Percentiles rank a stretch among this genome's conserved stretches.
These are phyloP conservation scores for Thielaviopsis musarum DNA, from an alignment of 2,329 filamentous ascomycete genomes.

Conservation along the genomic window DNA sequence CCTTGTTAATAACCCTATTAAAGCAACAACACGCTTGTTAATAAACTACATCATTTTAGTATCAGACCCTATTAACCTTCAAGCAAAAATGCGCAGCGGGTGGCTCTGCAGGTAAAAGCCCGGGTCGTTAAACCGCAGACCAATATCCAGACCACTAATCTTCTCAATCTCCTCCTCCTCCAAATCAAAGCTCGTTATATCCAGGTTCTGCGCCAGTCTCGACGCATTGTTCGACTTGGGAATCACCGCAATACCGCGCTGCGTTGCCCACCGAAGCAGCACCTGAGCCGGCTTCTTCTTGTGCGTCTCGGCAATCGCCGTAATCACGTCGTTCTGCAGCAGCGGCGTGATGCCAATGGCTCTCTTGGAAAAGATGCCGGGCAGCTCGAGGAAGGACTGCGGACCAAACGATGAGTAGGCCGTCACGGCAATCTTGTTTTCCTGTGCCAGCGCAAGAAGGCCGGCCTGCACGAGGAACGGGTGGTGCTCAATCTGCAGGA, in stretches of 20 bases:
- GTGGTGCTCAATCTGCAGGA: constrained; percentile 81
- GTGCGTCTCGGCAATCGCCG: constrained; percentile 49
- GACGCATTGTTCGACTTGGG: constrained; percentile 49
- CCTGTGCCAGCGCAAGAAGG: constrained; percentile 52
- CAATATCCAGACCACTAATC: constrained; percentile 47
- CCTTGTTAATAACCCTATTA: no score
- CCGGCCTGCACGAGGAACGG: constrained; percentile 66
- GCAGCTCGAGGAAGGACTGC: constrained; percentile 60
- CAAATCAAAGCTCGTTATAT: constrained; percentile 49
- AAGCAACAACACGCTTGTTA: no score
- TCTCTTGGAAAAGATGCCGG: constrained; percentile 22
- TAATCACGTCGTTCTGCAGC: constrained; percentile 52
- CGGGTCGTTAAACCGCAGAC: constrained; percentile 60
- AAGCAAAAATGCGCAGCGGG: constrained; percentile 36
- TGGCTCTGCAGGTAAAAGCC: constrained; percentile 22
- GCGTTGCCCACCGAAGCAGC: constrained; percentile 73
- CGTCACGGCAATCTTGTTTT: constrained; percentile 56
- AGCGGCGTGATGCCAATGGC: constrained; percentile 49
- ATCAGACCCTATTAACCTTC: no score
- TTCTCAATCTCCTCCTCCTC: constrained; percentile 46
- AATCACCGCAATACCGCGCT: constrained; percentile 65
- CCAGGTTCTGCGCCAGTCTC: constrained; percentile 47
- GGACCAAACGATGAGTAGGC: constrained; percentile 77
- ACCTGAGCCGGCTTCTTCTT: constrained; percentile 63
- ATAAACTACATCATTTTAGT: no score